Evolutionary conservation across 176 grass and related monocot species (phyloP), one percentile per base, ranked within the genome.

Genomic region (Raddia guianensis): DNA sequence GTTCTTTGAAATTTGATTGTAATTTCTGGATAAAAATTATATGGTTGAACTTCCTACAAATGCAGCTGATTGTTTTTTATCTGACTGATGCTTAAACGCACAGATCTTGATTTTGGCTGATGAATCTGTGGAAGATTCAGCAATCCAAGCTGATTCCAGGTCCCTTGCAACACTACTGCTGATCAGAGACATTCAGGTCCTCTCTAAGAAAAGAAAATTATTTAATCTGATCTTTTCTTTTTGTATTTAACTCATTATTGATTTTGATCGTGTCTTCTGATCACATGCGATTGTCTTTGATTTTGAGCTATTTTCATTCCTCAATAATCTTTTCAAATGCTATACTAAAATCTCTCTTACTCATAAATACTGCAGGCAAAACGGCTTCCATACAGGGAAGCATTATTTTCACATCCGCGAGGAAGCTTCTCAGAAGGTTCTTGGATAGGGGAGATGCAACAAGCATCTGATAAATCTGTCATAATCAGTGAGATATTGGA

Each of bases 391-490:
- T 85, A 44, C 27, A 66, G 48, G 64, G 81, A 87, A 63, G 53
- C 76, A 0, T 63, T 85, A 55, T 47, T 78, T 81, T 82, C 86
- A 63, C 68, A 85, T 18, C 11, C 49, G 40, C 57, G 20, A 72
- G 87, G 73, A 70, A 85, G 85, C 73, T 87, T 93, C 59, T 93
- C 85, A 14, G 88, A 93, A 83, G 88, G 88, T 88, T 90, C 91
- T 63, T 93, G 91, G 91, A 93, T 93, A 71, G 91, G 91, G n/a
- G 91, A 93, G 72, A 93, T 93, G 91, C 91, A 86, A 79, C 85
- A 90, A 82, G 88, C 91, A 85, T 93, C 91, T 44, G 66, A 86
- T 76, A 93, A 88, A 73, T 93, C 91, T 73, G 91, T 93, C 53
- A 88, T 93, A 77, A 93, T 93, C 76, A 93, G 91, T 58, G 91